Conservation (phyloP, 2,329 filamentous ascomycete species). For the Pestalotiopsis sp. region DNA sequence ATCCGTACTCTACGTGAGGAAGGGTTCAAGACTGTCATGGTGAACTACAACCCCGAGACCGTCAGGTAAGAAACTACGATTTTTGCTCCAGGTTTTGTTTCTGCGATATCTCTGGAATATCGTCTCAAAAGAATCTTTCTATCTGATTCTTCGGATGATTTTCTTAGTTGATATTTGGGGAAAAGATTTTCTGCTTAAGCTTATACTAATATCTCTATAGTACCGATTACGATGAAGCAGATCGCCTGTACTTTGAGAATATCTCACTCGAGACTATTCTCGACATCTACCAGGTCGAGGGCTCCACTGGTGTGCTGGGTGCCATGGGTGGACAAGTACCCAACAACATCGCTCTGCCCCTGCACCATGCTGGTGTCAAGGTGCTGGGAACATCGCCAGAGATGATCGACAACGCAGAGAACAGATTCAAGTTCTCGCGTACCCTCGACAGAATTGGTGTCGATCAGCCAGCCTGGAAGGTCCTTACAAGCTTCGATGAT, state of each 20-base stretch:
- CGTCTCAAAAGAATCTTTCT: no score
- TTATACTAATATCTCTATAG: constrained; percentile 27
- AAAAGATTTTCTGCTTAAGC: no score
- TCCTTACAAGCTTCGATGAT: constrained; percentile 92
- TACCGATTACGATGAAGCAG: constrained; percentile 94
- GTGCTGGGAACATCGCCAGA: constrained; percentile 94
- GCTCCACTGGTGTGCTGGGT: constrained; percentile 81
- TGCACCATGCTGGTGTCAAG: constrained; percentile 88
- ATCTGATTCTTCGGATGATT: no score
- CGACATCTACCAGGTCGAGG: constrained; percentile 91
- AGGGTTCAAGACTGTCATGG: constrained; percentile 92
- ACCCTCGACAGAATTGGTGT: constrained; percentile 95
- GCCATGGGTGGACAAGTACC: constrained; percentile 98
- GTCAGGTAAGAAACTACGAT: constrained; percentile 41
- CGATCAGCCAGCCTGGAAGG: constrained; percentile 97
- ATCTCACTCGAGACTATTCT: constrained; percentile 88
- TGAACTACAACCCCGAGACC: constrained; percentile 80
- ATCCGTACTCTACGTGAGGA: constrained; percentile 86
- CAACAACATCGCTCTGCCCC: constrained; percentile 93
- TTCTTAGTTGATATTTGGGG: no score
- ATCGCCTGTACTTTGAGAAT: constrained; percentile 94
- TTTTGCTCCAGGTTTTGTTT: no score
- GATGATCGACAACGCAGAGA: constrained; percentile 98
- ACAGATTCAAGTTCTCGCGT: constrained; percentile 97
- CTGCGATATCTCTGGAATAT: no score